These are phyloP conservation scores for Phtheirospermum japonicum DNA, from an alignment of 257 asterid genomes.

Conservation along the genomic window DNA sequence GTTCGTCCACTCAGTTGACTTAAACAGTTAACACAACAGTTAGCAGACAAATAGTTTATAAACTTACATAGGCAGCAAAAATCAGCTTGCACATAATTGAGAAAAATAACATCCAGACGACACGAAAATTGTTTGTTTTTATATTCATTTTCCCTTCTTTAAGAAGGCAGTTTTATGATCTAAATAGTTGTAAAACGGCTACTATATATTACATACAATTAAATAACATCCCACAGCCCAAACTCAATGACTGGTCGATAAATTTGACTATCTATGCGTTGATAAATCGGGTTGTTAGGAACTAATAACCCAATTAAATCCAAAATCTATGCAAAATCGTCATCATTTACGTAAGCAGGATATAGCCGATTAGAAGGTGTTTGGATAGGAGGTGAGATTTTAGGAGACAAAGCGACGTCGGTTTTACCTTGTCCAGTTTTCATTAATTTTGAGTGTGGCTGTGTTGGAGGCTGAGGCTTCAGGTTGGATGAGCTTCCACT, in stretches of 20 bases:
- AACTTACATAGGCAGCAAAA: too few relatives aligned
- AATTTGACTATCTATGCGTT: constrained; percentile 21
- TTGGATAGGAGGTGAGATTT: constrained; percentile 35
- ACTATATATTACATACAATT: too few relatives aligned
- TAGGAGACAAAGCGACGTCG: constrained; percentile 28
- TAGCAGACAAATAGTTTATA: too few relatives aligned
- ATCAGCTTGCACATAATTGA: too few relatives aligned
- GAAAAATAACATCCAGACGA: too few relatives aligned
- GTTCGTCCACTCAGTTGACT: too few relatives aligned
- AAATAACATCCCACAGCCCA: too few relatives aligned
- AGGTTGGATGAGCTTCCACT: constrained; percentile 31
- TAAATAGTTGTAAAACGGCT: too few relatives aligned
- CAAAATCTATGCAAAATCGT: constrained; percentile 61
- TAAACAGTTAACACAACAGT: too few relatives aligned
- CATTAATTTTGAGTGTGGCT: constrained; percentile 44
- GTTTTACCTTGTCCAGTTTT: constrained; percentile 48
- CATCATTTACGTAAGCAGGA: constrained; percentile 43
- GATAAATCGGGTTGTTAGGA: constrained; percentile 18
- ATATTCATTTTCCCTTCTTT: too few relatives aligned
- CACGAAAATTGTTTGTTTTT: too few relatives aligned
- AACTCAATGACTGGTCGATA: constrained; percentile 1
- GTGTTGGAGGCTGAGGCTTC: constrained; percentile 45
- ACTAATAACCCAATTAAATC: neutral
- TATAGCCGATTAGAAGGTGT: constrained; percentile 46
- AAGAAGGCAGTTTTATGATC: too few relatives aligned